phyloP scores from a whole-genome alignment of 257 asterid genomes.

The Plantago major region DNA sequence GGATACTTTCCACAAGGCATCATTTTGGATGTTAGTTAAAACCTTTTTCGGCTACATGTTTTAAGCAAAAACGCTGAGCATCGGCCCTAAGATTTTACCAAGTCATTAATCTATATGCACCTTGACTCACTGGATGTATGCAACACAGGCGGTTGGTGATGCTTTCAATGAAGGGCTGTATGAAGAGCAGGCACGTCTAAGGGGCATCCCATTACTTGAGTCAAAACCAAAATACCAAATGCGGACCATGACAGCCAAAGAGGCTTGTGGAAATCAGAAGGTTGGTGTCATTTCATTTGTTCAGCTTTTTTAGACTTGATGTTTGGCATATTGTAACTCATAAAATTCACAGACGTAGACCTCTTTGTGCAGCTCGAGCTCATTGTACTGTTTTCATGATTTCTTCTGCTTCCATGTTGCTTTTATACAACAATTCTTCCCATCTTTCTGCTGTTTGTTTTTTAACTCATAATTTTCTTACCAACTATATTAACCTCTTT shows the following conservation, averaged over 20 bases:
- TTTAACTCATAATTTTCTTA: neutral
- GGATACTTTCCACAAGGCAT: neutral
- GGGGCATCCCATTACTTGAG: slow-evolving; percentile 86
- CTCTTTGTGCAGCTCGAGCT: neutral
- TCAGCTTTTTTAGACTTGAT: neutral
- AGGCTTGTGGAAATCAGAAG: slow-evolving; percentile 86
- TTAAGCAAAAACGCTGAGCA: neutral
- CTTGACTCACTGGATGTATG: slow-evolving; percentile 9
- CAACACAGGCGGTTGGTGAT: slow-evolving; percentile 93
- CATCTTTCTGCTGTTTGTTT: neutral
- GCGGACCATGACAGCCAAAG: slow-evolving; percentile 90
- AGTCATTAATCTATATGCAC: slow-evolving; percentile 5
- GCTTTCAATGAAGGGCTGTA: slow-evolving; percentile 96
- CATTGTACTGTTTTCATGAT: neutral
- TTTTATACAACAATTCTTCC: neutral
- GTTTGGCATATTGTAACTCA: neutral
- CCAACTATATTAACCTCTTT: neutral
- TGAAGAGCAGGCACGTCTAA: slow-evolving; percentile 93
- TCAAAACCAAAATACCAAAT: slow-evolving; percentile 96
- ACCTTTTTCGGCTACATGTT: neutral
- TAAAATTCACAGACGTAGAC: neutral
- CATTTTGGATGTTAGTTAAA: neutral
- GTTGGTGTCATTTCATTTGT: slow-evolving; percentile 31
- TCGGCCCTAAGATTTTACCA: slow-evolving; percentile 12
- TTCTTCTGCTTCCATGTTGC: neutral